Evolutionary conservation across 2,329 filamentous ascomycete genomes (phyloP).

Genomic region (Fusarium sp.): DNA sequence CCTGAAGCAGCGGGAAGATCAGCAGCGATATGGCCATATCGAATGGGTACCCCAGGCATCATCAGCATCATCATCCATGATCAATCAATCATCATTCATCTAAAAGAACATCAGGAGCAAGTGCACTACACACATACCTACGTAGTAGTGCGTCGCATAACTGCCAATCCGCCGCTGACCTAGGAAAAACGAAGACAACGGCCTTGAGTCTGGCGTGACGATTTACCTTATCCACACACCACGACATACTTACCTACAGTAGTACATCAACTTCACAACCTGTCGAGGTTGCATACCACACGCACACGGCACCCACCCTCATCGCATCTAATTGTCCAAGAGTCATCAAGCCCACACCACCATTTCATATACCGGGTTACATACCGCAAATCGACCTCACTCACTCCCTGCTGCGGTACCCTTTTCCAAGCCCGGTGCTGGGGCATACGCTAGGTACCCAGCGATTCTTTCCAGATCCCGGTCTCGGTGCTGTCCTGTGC

Average conservation of each 20-base stretch:
- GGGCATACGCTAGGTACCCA: slow-evolving; percentile 4
- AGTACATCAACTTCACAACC: slow-evolving; percentile 7
- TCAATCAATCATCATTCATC: slow-evolving; percentile 31
- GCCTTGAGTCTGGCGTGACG: slow-evolving; percentile 30
- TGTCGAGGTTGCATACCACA: slow-evolving; percentile 2
- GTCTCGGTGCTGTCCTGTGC: slow-evolving; percentile 26
- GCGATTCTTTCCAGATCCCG: slow-evolving; percentile 16
- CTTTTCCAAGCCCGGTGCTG: slow-evolving; percentile 23
- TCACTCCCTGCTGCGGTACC: slow-evolving; percentile 12
- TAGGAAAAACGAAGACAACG: slow-evolving; percentile 36
- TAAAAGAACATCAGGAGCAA: slow-evolving; percentile 9
- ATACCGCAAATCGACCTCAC: slow-evolving; percentile 27
- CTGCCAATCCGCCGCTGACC: slow-evolving; percentile 30
- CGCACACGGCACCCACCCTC: slow-evolving; percentile 4
- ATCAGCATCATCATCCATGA: slow-evolving; percentile 38
- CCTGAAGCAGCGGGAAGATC: slow-evolving; percentile 31
- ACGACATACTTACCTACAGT: background rate
- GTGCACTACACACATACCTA: slow-evolving; percentile 9
- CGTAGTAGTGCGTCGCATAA: background rate
- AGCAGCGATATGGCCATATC: slow-evolving; percentile 27
- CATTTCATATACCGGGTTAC: slow-evolving; percentile 25
- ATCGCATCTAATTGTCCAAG: background rate
- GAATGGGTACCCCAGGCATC: slow-evolving; percentile 18
- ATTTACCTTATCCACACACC: slow-evolving; percentile 11
- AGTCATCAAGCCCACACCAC: slow-evolving; percentile 26